A percentile compares a stretch with the other conserved stretches of the same genome.
Conservation (phyloP, 2,329 filamentous ascomycete genomes). For the Epicoccum nigrum region DNA sequence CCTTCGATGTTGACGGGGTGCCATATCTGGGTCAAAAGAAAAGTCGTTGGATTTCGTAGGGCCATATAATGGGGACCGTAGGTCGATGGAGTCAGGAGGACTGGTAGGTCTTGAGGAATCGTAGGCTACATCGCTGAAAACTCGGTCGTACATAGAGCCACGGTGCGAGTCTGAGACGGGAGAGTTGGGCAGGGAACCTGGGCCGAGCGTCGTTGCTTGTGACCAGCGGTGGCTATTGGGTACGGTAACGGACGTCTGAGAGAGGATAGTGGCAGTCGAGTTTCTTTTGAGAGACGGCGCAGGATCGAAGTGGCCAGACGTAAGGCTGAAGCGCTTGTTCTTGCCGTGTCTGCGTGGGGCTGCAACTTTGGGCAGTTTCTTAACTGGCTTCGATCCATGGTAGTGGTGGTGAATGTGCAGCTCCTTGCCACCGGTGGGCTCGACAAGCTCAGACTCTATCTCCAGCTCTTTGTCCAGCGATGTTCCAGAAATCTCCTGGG, state of each 20-base stretch:
- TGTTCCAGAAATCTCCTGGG: constrained; percentile 38
- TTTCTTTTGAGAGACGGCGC: constrained; percentile 52
- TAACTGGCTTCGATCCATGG: constrained; percentile 60
- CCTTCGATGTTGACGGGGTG: constrained; percentile 25
- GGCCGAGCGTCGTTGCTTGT: constrained; percentile 66
- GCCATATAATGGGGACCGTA: constrained; percentile 66
- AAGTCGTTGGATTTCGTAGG: constrained; percentile 33
- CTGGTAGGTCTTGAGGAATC: constrained; percentile 80
- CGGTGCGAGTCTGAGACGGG: constrained; percentile 73
- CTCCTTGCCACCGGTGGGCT: constrained; percentile 55
- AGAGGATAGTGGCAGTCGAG: constrained; percentile 64
- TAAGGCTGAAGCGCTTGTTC: constrained; percentile 73
- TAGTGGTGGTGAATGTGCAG: constrained; percentile 96
- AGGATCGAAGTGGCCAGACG: constrained; percentile 57
- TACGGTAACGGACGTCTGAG: constrained; percentile 65
- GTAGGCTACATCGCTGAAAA: constrained; percentile 61
- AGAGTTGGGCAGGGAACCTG: constrained; percentile 80
- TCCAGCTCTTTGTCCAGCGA: constrained; percentile 76
- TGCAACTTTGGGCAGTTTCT: constrained; percentile 55
- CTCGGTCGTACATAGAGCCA: constrained; percentile 78
- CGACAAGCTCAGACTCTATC: constrained; percentile 55
- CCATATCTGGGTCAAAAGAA: constrained; percentile 23
- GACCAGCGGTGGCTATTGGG: constrained; percentile 67
- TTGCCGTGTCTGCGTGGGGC: constrained; percentile 61
- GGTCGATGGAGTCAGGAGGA: constrained; percentile 71